Evolutionary conservation across 2,329 filamentous ascomycete species (phyloP).

Genomic region (Ophiostoma perfectum): DNA sequence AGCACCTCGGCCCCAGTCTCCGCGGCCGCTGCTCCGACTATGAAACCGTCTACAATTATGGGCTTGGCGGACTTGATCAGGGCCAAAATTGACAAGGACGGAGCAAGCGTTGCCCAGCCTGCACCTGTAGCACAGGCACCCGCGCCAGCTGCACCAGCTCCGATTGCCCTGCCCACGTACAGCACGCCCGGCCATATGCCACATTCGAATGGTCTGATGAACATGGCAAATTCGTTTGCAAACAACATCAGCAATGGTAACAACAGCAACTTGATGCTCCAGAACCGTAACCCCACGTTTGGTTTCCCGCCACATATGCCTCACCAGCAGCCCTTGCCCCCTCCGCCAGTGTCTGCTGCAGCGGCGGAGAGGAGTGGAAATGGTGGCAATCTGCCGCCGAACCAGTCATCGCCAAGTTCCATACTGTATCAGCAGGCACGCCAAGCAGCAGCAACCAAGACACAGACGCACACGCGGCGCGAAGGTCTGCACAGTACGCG

Average conservation of each 20-base stretch:
- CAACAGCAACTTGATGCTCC: slow-evolving; percentile 25
- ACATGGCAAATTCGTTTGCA: background rate
- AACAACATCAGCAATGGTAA: slow-evolving; percentile 10
- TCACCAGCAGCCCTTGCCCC: slow-evolving; percentile 28
- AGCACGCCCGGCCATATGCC: background rate
- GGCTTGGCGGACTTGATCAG: slow-evolving; percentile 29
- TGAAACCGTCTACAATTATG: slow-evolving; percentile 13
- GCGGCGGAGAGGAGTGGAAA: background rate
- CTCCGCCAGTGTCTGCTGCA: background rate
- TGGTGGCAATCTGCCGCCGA: slow-evolving; percentile 44
- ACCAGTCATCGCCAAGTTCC: slow-evolving; percentile 51
- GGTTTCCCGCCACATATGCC: slow-evolving; percentile 14
- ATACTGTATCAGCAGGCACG: slow-evolving; percentile 54
- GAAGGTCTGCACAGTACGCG: slow-evolving; percentile 59
- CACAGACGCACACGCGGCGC: slow-evolving; percentile 49
- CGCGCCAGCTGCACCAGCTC: slow-evolving; percentile 10
- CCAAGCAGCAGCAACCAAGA: slow-evolving; percentile 54
- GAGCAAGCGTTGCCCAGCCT: slow-evolving; percentile 12
- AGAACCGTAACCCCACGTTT: slow-evolving; percentile 19
- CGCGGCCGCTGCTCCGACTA: background rate
- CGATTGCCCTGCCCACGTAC: background rate
- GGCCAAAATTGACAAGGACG: slow-evolving; percentile 27
- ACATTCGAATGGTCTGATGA: background rate
- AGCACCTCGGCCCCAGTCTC: background rate
- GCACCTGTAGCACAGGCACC: background rate